These are phyloP conservation scores for Auriscalpium microsporum DNA, from an alignment of 768 basidiomycete genomes.

Conservation along the genomic window DNA sequence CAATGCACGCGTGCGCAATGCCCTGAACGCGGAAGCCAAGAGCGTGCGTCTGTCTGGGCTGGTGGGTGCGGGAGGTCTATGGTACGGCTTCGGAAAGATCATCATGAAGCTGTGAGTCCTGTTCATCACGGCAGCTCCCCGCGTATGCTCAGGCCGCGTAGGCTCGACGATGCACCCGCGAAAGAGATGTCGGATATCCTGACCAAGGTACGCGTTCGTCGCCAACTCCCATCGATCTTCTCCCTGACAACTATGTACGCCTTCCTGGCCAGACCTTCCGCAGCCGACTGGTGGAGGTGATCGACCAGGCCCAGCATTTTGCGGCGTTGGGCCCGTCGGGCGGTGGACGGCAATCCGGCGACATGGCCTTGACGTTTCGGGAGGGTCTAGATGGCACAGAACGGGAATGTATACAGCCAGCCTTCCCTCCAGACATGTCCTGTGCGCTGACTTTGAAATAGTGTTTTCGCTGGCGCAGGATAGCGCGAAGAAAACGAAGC, in stretches of 20 bases:
- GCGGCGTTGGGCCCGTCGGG: constrained; percentile 57
- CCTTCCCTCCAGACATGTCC: constrained; percentile 1
- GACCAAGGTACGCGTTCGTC: constrained; percentile 43
- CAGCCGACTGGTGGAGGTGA: constrained; percentile 64
- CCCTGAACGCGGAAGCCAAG: constrained; percentile 80
- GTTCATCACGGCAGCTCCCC: not conserved
- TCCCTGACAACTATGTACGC: constrained; percentile 4
- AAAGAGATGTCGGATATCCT: constrained; percentile 65
- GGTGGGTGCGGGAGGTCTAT: constrained; percentile 80
- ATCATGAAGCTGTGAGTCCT: constrained; percentile 70
- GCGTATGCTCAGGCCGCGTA: constrained; percentile 22
- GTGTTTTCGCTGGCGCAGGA: constrained; percentile 86
- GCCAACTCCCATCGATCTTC: not conserved
- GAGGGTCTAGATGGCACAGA: constrained; percentile 93
- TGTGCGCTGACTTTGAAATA: constrained; percentile 22
- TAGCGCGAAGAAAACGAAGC: constrained; percentile 65
- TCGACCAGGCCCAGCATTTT: constrained; percentile 87
- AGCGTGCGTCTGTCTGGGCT: constrained; percentile 77
- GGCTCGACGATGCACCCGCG: constrained; percentile 69
- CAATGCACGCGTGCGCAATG: constrained; percentile 68
- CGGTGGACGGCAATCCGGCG: constrained; percentile 42
- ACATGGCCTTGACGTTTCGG: constrained; percentile 66
- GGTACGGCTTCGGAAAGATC: constrained; percentile 89
- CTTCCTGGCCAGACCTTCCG: constrained; percentile 54
- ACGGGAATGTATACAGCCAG: constrained; percentile 67